Conservation (phyloP, 2,329 filamentous ascomycete genomes). For the Fusarium equiseti region DNA sequence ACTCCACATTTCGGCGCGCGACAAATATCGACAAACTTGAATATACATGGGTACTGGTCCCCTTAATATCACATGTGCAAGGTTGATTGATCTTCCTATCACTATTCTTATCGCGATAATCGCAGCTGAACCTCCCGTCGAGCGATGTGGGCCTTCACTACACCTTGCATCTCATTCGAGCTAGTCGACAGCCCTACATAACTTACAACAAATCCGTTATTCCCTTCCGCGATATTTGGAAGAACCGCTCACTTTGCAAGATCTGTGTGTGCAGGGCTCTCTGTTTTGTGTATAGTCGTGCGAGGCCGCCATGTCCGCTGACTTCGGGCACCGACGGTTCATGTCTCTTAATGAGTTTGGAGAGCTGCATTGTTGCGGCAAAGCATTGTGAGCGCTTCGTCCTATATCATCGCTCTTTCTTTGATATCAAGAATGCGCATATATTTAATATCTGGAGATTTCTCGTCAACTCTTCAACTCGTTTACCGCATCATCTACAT, state of each 20-base stretch:
- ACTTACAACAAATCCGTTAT: constrained; percentile 1
- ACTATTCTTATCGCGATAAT: constrained; percentile 1
- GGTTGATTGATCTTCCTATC: constrained; percentile 8
- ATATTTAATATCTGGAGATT: background rate
- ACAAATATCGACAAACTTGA: background rate
- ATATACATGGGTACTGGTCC: background rate
- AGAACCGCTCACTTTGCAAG: constrained; percentile 16
- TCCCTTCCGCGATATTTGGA: background rate
- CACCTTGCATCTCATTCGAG: constrained; percentile 28
- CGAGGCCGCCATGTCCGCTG: constrained; percentile 10
- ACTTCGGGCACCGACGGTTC: constrained; percentile 11
- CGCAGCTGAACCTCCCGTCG: constrained; percentile 7
- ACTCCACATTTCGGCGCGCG: background rate
- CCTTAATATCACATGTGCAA: constrained; percentile 20
- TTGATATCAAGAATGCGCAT: background rate
- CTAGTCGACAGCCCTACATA: constrained; percentile 33
- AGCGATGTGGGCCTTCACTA: constrained; percentile 22
- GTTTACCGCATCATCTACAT: background rate
- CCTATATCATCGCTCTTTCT: background rate
- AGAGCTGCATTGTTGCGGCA: constrained; percentile 7
- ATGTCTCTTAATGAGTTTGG: background rate
- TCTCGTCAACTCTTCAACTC: background rate
- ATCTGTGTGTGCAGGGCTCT: constrained; percentile 6
- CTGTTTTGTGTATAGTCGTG: background rate
- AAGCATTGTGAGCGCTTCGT: constrained; percentile 13